Evolutionary conservation across 2,329 filamentous ascomycete species (phyloP).

Genomic region (Polytolypa hystricis): DNA sequence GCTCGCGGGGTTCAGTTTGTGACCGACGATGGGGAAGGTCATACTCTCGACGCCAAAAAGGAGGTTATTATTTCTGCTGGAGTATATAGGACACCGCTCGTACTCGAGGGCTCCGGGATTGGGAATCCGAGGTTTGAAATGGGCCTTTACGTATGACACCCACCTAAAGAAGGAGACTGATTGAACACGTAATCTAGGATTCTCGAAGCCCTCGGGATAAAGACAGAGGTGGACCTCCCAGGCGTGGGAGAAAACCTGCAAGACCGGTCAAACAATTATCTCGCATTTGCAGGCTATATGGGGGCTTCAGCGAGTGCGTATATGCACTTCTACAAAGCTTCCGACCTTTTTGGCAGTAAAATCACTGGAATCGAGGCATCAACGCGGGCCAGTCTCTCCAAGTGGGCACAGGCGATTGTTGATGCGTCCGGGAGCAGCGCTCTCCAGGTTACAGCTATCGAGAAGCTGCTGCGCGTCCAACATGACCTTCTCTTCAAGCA

Average conservation of each 20-base stretch:
- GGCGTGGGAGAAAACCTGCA: slow-evolving; percentile 31
- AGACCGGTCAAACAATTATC: slow-evolving; percentile 7
- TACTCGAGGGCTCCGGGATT: slow-evolving; percentile 39
- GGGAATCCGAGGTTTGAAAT: slow-evolving; percentile 16
- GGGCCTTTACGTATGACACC: too few relatives aligned
- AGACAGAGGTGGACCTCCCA: slow-evolving; percentile 25
- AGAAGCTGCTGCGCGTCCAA: neutral
- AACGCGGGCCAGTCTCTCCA: neutral
- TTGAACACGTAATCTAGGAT: neutral
- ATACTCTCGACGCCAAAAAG: slow-evolving; percentile 13
- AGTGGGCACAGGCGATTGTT: neutral
- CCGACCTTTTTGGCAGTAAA: neutral
- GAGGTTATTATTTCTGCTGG: slow-evolving; percentile 42
- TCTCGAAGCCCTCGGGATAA: slow-evolving; percentile 26
- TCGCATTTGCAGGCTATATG: neutral
- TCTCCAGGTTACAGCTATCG: neutral
- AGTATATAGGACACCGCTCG: slow-evolving; percentile 32
- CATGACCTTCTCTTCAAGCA: slow-evolving; percentile 1
- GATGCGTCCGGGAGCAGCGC: neutral
- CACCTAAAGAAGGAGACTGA: neutral
- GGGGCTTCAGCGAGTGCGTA: neutral
- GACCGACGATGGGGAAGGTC: neutral
- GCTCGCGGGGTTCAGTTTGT: slow-evolving; percentile 37
- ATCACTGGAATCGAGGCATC: neutral
- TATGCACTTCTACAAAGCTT: neutral